Base-by-base conservation (phyloP, 192 early-diverging fungal species). In the Fimicolochytrium jonesii region DNA sequence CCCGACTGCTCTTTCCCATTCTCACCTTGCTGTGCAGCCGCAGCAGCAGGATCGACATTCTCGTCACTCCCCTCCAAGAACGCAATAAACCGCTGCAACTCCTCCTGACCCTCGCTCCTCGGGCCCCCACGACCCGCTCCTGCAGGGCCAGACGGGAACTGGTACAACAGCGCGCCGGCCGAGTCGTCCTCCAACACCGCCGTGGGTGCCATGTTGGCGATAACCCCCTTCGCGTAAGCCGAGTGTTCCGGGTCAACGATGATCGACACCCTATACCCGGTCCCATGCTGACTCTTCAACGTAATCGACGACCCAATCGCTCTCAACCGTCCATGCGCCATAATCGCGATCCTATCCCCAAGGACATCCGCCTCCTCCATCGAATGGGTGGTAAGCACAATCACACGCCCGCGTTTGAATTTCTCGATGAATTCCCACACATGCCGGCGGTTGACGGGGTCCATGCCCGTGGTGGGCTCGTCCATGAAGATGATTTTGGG, bases 351-450 rank as follows among this genome's bases (percentile, higher is more conserved):
- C 0, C 84, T 76, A 56, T 90, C 88, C 17, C 74, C 74, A 45
- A 76, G 64, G 6, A 74, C 65, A 26, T 78, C 85, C 2, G 85
- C 86, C 59, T 88, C 86, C 48, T 87, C 85, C 87, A 89, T 87
- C 6, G 76, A 80, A 61, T 89, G 87, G 1, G 86, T 89, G 0
- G 87, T 87, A 56, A 87, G 64, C 29, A 88, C 75, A 56, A 89
- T 86, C 18, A 88, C 82, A 42, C 87, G 75, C 29, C 83, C 80
- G 41, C 75, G 65, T 69, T 90, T 90, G 69, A 89, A 90, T 59
- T 86, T 80, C 63, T 88, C 86, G 57, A 90, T 76, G 71, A 90
- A 90, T 22, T 61, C 66, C 89, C 89, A 90, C 0, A 90, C 87
- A 59, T 87, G 78, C 18, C 89, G 73, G 42, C 88, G 79, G 67